Evolutionary conservation across 2,329 filamentous ascomycete species (phyloP), one percentile per base, ranked within the genome.

Genomic region (Zymoseptoria ardabiliae): DNA sequence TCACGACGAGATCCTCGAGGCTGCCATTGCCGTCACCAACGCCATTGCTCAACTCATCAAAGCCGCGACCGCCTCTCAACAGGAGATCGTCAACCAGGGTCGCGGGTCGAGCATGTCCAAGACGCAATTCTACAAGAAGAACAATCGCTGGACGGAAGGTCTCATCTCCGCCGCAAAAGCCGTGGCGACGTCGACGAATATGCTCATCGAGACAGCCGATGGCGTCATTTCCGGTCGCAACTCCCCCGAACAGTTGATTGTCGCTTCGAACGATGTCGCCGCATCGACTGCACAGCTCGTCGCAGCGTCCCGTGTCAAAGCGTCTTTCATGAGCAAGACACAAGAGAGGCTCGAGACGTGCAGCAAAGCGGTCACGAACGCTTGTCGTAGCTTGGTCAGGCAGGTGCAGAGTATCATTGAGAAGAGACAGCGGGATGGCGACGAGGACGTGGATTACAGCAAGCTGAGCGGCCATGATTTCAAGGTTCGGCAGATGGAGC

Each of bases 91-190:
- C 50, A 87, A 91, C 65, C 91, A 96, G 63, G 94, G 94, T 7
- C 87, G 90, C 20, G 94, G 94, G 41, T 90, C 90, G 10, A 28
- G 51, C 51, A 72, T 74, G 55, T 95, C 91, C 51, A 85, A 87
- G 59, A 95, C 92, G 1, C 91, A 92, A 22, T 99, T 99, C 76
- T 99, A 99, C 86, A 97, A 97, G 83, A 97, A 97, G 81, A 97
- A 99, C 83, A 99, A 97, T 78, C 85, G 94, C 56, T 99, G 94
- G 94, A 99, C 94, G 0, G 94, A 99, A 72, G 94, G 94, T 53
- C 85, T 99, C 61, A 97, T 99, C 72, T 96, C 91, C 45, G 94
- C 94, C 0, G 93, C 94, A 65, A 99, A 99, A 78, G 94, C 94
- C 0, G 94, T 99, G 19, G 94, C 94, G 2, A 83, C 84, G 1